Conservation (phyloP, 208 protist genomes). For the Leishmania arabica region DNA sequence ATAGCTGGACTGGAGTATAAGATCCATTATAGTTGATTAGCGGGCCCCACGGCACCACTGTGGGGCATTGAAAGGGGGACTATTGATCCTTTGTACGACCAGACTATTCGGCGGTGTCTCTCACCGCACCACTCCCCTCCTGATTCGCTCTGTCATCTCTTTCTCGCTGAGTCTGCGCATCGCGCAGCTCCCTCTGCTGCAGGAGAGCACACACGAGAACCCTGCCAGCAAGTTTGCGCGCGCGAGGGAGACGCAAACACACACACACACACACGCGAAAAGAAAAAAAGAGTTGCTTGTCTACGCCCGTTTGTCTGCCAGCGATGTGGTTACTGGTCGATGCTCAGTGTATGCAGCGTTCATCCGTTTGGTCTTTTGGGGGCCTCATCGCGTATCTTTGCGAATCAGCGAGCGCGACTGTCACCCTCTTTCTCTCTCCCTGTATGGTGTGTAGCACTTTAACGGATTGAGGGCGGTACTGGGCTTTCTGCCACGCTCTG, state of each 20-base stretch:
- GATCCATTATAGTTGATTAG: background rate
- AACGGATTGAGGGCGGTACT: background rate
- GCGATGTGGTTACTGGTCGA: background rate
- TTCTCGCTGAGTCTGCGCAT: background rate
- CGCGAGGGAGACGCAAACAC: background rate
- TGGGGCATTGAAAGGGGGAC: background rate
- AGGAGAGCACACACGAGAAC: background rate
- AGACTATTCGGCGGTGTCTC: background rate
- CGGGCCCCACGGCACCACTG: background rate
- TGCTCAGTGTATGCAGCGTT: background rate
- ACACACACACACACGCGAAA: background rate
- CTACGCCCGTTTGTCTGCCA: background rate
- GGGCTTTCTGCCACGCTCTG: background rate
- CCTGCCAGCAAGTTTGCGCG: background rate
- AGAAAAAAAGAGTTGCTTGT: background rate
- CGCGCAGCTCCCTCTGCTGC: background rate
- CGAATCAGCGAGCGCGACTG: background rate
- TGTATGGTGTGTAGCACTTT: background rate
- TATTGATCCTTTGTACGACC: background rate
- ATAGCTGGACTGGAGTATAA: constrained; percentile 4
- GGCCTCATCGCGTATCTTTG: background rate
- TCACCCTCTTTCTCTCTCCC: background rate
- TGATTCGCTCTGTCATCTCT: background rate
- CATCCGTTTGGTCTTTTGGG: background rate
- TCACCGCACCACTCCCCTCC: background rate